Evolutionary conservation across 805 yeast genomes (phyloP), one percentile per base, ranked within the genome.

Genomic region (Wickerhamomyces strasburgensis): DNA sequence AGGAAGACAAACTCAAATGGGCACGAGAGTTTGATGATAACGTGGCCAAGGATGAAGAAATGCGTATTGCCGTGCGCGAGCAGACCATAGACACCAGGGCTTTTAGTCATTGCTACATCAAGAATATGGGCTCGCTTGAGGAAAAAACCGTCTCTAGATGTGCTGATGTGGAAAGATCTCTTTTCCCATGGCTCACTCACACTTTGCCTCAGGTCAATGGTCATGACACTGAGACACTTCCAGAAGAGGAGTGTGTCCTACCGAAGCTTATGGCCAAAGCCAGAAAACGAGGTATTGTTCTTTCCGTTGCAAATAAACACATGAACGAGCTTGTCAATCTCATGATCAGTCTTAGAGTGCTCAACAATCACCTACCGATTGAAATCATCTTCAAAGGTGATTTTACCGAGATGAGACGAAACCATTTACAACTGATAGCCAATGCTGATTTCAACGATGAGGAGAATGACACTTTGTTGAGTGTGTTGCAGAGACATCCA

Each of bases 211-310:
- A 6, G 7, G n/a, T 6, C 7, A 14, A 26, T 7, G 7, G 7
- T 14, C 29, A 11, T 6, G 7, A 8, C 6, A 26, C 10, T 26
- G 15, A 26, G n/a, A 7, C 14, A 23, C 9, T 19, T 8, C n/a
- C 15, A 14, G 24, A 24, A 7, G 24, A 19, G 16, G 15, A 14
- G 1, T 40, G 43, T 15, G 10, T 27, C 5, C 8, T 36, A n/a
- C 37, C 32, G 15, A 25, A 37, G 6, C 9, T 33, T 3, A 17
- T 17, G 16, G 19, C 23, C n/a, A 19, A 28, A 11, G 25, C 35
- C 14, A 49, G 48, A 33, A 61, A 61, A 3, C 45, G 35, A 25
- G 64, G 63, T 3, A 56, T 60, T 14, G 63, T 55, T 7, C 32
- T 59, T 27, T 46, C 58, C 3, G 35, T 48, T n/a, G 30, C 42